Percentiles rank a stretch among this genome's conserved stretches.
phyloP scores from a whole-genome alignment of 345 rosid species.

The Sapria himalayana region DNA sequence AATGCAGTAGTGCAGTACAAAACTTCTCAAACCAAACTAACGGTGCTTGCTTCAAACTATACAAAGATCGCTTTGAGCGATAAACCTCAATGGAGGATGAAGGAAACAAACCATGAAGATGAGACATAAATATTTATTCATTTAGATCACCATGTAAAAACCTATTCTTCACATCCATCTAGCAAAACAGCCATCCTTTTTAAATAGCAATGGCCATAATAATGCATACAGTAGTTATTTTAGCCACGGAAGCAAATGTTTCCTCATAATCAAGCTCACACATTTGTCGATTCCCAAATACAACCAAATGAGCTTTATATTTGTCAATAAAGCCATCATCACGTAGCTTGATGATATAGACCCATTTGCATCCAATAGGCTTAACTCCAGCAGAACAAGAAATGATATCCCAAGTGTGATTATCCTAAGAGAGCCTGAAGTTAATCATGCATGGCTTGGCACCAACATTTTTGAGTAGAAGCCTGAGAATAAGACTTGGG shows the following conservation, averaged over 20 bases:
- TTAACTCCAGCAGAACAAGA: not conserved
- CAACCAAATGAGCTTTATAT: constrained; percentile 3
- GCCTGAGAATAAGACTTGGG: not conserved
- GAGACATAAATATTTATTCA: not conserved
- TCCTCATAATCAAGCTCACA: not conserved
- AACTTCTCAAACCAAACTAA: constrained; percentile 7
- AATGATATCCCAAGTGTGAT: not conserved
- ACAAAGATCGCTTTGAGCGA: not conserved
- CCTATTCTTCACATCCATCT: not conserved
- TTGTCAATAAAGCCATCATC: not conserved
- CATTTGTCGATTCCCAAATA: not conserved
- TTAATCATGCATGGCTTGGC: not conserved
- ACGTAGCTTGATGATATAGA: not conserved
- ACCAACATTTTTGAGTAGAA: not conserved
- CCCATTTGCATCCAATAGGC: constrained; percentile 1
- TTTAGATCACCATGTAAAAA: not conserved
- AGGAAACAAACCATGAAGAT: not conserved
- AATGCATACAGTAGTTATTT: not conserved
- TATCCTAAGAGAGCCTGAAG: not conserved
- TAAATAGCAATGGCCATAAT: not conserved
- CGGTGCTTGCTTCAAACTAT: not conserved
- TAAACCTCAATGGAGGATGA: not conserved
- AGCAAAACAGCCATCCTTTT: not conserved
- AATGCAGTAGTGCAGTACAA: not conserved
- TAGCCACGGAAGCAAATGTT: not conserved